phyloP scores from a whole-genome alignment of 73 alveolate species.

The Uronychia setigera region DNA sequence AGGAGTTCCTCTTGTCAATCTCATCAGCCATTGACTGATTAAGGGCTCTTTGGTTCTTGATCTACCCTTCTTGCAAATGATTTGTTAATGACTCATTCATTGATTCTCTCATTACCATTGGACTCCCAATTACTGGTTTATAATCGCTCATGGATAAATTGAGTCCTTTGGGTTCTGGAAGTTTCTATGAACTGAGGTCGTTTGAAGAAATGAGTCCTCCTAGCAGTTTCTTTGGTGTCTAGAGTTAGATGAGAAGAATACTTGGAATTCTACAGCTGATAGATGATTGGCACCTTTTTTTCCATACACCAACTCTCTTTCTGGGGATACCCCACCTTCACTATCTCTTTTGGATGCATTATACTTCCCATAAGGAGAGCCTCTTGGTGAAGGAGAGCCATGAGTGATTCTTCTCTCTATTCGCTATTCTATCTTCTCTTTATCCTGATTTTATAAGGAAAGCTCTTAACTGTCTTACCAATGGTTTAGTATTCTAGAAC shows the following conservation, averaged over 20 bases:
- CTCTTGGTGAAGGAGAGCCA: neutral
- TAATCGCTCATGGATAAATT: neutral
- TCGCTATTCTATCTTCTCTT: too few relatives aligned
- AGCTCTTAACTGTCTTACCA: too few relatives aligned
- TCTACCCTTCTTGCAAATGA: too few relatives aligned
- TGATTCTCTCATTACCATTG: neutral
- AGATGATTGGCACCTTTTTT: neutral
- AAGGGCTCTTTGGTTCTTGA: neutral
- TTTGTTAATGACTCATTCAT: neutral
- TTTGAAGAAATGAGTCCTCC: neutral
- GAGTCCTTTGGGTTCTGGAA: too few relatives aligned
- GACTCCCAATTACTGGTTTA: neutral
- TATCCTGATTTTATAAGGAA: too few relatives aligned
- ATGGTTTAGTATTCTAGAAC: too few relatives aligned
- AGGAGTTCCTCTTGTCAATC: neutral
- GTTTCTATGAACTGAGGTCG: neutral
- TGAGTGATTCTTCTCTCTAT: too few relatives aligned
- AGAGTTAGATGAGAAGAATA: neutral
- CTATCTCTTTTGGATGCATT: neutral
- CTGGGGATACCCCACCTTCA: neutral
- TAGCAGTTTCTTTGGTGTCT: neutral
- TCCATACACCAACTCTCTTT: neutral
- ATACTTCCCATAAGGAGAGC: neutral
- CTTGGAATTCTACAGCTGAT: neutral
- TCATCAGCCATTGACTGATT: neutral